phyloP scores from a whole-genome alignment of 2,329 filamentous ascomycete genomes.

The Neurospora crassa region DNA sequence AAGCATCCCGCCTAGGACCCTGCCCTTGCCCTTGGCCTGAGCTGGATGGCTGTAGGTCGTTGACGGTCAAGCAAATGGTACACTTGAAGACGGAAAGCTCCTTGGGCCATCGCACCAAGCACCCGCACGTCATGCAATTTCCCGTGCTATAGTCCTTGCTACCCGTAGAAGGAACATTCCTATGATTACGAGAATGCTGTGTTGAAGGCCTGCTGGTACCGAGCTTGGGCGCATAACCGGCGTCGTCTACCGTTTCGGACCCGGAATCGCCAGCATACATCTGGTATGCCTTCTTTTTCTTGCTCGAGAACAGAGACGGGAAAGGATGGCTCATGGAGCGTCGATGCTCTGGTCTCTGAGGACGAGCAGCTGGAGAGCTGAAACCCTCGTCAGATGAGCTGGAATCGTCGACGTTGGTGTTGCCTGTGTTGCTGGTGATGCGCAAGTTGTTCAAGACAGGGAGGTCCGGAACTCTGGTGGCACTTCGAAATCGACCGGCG shows the following conservation, averaged over 20 bases:
- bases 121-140: conserved; percentile 79
- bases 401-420: conserved; percentile 17
- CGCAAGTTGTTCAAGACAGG: conserved; percentile 17
- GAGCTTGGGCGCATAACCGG: conserved; percentile 23
- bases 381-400: conserved; percentile 35
- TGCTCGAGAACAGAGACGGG: conserved; percentile 56
- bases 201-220: conserved; percentile 16
- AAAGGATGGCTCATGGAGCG: conserved; percentile 77
- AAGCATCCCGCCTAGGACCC: conserved; percentile 14
- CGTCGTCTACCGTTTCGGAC: conserved; percentile 34
- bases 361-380: conserved; percentile 18
- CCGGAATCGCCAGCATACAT: conserved; percentile 23
- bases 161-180: conserved; percentile 19
- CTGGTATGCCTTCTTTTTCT: conserved; percentile 42
- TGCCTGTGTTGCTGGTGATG: neutral
- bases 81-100: conserved; percentile 69
- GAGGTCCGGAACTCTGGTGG: conserved; percentile 12
- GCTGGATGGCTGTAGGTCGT: conserved; percentile 53
- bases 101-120: conserved; percentile 68
- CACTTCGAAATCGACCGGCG: conserved; percentile 9
- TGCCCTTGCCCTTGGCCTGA: conserved; percentile 7
- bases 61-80: conserved; percentile 75
- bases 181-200: conserved; percentile 25
- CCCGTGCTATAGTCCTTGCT: conserved; percentile 56
- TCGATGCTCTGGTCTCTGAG: conserved; percentile 30